Conservation (phyloP, 129 eudicot species). For the Erigeron canadensis region DNA sequence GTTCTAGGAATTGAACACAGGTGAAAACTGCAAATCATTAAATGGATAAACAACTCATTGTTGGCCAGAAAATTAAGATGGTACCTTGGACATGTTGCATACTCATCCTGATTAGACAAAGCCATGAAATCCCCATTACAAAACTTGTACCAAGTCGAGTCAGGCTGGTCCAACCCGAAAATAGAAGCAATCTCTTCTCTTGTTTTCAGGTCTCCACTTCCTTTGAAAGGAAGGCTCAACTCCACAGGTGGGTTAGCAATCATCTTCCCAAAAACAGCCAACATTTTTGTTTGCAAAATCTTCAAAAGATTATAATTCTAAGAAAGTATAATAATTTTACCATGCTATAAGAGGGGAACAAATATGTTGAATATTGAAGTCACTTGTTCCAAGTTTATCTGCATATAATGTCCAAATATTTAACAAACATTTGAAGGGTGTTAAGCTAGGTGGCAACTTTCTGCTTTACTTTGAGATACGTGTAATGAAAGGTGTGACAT, state of each 20-base stretch:
- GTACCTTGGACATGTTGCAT: constrained; percentile 40
- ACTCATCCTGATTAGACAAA: constrained; percentile 42
- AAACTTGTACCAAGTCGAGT: constrained; percentile 37
- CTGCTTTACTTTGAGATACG: constrained; percentile 18
- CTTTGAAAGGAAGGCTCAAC: constrained; percentile 36
- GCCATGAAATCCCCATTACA: constrained; percentile 51
- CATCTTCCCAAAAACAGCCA: constrained; percentile 44
- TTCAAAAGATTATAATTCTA: not conserved
- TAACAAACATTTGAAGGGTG: constrained; percentile 16
- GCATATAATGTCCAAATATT: constrained; percentile 17
- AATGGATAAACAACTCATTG: too few relatives aligned
- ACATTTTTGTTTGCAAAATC: constrained; percentile 31
- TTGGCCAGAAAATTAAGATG: not conserved
- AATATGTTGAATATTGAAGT: not conserved
- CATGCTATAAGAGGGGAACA: not conserved
- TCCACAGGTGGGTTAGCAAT: constrained; percentile 46
- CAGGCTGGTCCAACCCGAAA: constrained; percentile 32
- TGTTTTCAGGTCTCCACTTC: constrained; percentile 20
- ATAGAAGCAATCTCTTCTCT: constrained; percentile 34
- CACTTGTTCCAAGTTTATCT: constrained; percentile 25
- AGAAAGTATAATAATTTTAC: constrained; percentile 6
- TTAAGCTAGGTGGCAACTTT: constrained; percentile 35
- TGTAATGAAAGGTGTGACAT: not conserved
- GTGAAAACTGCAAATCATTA: too few relatives aligned
- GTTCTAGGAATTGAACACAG: too few relatives aligned